Conservation (phyloP, 1,284 basidiomycete genomes). For the Rhodotorula sp. region DNA sequence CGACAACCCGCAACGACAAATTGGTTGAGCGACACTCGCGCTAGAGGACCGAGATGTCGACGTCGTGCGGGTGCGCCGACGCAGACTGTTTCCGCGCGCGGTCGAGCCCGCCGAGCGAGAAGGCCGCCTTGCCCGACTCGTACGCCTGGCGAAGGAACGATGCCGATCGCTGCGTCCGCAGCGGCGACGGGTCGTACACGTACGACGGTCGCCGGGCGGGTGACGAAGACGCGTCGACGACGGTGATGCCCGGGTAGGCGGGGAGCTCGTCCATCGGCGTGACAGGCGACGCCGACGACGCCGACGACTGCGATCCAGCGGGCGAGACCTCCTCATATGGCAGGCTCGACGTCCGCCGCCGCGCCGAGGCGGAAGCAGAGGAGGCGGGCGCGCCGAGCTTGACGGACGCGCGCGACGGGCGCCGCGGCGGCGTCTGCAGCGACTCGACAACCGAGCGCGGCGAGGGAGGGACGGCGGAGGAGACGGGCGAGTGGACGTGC, state of each 20-base stretch:
- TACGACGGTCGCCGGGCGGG: constrained; percentile 10
- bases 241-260: constrained; percentile 19
- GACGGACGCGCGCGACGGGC: neutral
- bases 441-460: constrained; percentile 7
- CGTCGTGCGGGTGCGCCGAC: neutral
- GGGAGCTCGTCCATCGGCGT: constrained; percentile 35
- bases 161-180: constrained; percentile 22
- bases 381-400: constrained; percentile 10
- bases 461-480: constrained; percentile 5
- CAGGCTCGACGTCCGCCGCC: constrained; percentile 13
- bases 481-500: constrained; percentile 12
- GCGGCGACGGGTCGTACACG: constrained; percentile 1
- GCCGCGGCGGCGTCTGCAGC: neutral
- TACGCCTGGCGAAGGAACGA: constrained; percentile 28
- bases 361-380: constrained; percentile 8
- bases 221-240: neutral
- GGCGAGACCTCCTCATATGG: constrained; percentile 57
- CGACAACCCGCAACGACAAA: neutral
- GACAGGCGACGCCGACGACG: constrained; percentile 30
- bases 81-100: neutral
- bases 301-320: constrained; percentile 27
- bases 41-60: constrained; percentile 2
- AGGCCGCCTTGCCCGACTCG: constrained; percentile 16
- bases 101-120: constrained; percentile 11
- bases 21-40: neutral